These are phyloP conservation scores for Acanthochlamys bracteata DNA, from an alignment of 106 monocot species.

Conservation along the genomic window DNA sequence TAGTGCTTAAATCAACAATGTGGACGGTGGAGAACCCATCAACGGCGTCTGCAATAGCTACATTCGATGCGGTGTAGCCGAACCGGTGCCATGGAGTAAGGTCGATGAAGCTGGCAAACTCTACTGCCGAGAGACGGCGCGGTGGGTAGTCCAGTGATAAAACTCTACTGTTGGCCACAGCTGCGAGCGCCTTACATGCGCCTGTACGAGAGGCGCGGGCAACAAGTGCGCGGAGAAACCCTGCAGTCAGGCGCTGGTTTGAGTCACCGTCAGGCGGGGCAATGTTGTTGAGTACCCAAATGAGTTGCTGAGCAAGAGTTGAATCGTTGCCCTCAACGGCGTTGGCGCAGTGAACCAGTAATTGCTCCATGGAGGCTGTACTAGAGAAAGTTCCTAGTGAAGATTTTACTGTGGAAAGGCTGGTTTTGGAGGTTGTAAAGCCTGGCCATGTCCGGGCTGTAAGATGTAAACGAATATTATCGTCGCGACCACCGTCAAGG, in stretches of 20 bases:
- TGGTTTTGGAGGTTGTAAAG: slow-evolving; percentile 5
- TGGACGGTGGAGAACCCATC: slow-evolving; percentile 65
- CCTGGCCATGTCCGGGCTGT: slow-evolving; percentile 20
- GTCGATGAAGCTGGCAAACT: slow-evolving; percentile 75
- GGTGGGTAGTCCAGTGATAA: slow-evolving; percentile 1
- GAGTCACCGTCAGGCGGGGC: slow-evolving; percentile 78
- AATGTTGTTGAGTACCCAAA: slow-evolving; percentile 98
- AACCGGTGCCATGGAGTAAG: slow-evolving; percentile 93
- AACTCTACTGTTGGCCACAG: background rate
- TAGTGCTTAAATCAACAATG: slow-evolving; percentile 76
- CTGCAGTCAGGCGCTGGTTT: slow-evolving; percentile 79
- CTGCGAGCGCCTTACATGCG: slow-evolving; percentile 26
- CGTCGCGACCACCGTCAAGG: slow-evolving; percentile 1
- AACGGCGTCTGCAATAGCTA: slow-evolving; percentile 79
- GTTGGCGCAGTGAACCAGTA: slow-evolving; percentile 81
- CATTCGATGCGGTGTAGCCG: slow-evolving; percentile 76
- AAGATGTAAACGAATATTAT: background rate
- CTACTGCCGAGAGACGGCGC: slow-evolving; percentile 48
- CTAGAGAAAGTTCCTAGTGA: slow-evolving; percentile 35
- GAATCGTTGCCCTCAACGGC: slow-evolving; percentile 81
- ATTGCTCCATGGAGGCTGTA: slow-evolving; percentile 76
- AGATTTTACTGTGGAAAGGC: slow-evolving; percentile 9
- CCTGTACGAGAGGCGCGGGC: slow-evolving; percentile 53
- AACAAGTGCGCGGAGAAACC: slow-evolving; percentile 81
- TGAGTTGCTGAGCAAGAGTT: slow-evolving; percentile 72